Evolutionary conservation across 2,329 filamentous ascomycete species (phyloP).

Genomic region (Blumeriella jaapii): DNA sequence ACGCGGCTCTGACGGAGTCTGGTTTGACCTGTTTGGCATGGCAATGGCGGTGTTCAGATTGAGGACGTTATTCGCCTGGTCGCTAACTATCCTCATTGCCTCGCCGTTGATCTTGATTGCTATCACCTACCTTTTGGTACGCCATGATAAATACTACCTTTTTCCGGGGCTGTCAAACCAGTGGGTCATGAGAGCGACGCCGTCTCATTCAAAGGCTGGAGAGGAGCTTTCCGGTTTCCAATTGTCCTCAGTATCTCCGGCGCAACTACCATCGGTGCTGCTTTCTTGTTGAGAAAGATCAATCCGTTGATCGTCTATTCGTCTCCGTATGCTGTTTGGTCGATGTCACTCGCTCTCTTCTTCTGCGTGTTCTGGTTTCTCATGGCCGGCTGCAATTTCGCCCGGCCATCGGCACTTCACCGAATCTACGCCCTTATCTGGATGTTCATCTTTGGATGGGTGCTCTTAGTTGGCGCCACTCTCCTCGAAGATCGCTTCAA

Average conservation of each 20-base stretch:
- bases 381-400: conserved; percentile 64
- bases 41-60: conserved; percentile 69
- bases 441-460: conserved; percentile 69
- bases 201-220: conserved; percentile 60
- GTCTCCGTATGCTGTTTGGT: conserved; percentile 78
- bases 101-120: conserved; percentile 63
- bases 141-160: conserved; percentile 81
- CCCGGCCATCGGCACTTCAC: conserved; percentile 77
- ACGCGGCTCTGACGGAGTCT: conserved; percentile 60
- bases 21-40: conserved; percentile 85
- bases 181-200: conserved; percentile 48
- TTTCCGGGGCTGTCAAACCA: conserved; percentile 49
- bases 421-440: conserved; percentile 72
- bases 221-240: conserved; percentile 76
- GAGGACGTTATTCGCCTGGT: conserved; percentile 78
- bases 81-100: conserved; percentile 69
- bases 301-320: conserved; percentile 91
- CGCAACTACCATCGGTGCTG: conserved; percentile 57
- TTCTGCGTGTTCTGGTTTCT: conserved; percentile 75
- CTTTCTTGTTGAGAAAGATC: conserved; percentile 65
- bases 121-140: conserved; percentile 56
- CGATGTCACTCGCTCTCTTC: conserved; percentile 74
- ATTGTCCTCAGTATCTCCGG: conserved; percentile 59
- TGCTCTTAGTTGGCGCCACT: conserved; percentile 57
- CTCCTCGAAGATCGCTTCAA: conserved; percentile 66